Evolutionary conservation across 495 filamentous ascomycete species (phyloP), one percentile per base, ranked within the genome.

Genomic region (Pyrenula aspistea): DNA sequence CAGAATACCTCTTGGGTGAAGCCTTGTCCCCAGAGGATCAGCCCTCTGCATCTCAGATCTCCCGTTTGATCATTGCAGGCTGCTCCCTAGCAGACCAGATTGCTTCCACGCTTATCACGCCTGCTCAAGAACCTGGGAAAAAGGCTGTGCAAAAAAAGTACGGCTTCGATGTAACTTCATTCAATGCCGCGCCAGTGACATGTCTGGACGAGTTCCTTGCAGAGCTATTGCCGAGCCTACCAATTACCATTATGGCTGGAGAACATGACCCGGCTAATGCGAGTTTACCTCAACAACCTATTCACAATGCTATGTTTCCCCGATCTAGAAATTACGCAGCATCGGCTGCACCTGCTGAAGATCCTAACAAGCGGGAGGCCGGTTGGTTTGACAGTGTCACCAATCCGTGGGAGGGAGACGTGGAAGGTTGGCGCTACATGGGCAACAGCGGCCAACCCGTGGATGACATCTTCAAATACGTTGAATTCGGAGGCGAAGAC

Each of bases 381-480:
- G 82, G 86, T 24, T 95, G 89, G 85, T 85, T 98, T 55, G 88
- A 96, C 70, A 80, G 78, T 48, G 89, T 89, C 47, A 96, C 93
- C 48, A 99, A 99, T 65, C 93, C 93, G 0, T 95, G 87, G 85
- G 86, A 91, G 56, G 89, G 82, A 24, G 86, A 93, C 63, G 70
- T 97, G 0, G 91, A 93, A 42, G 94, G 91, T 1, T 91, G 86
- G 84, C 77, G 86, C 23, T 67, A 96, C 12, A 79, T 95, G 59
- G 91, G 87, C 12, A 90, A 83, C 2, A 86, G 86, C 23, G 93
- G 93, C 0, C 93, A 99, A 70, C 92, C 92, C 56, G 80, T 97
- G 0, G 89, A 96, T 62, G 93, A 99, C 70, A 79, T 96, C 10
- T 87, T 88, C 66, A 91, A 93, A 61, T 97, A 97, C 61, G 77